Percentiles rank a stretch among this genome's conserved stretches.
Conservation (phyloP, 306 rosid genomes). For the Acacia melanoxylon region DNA sequence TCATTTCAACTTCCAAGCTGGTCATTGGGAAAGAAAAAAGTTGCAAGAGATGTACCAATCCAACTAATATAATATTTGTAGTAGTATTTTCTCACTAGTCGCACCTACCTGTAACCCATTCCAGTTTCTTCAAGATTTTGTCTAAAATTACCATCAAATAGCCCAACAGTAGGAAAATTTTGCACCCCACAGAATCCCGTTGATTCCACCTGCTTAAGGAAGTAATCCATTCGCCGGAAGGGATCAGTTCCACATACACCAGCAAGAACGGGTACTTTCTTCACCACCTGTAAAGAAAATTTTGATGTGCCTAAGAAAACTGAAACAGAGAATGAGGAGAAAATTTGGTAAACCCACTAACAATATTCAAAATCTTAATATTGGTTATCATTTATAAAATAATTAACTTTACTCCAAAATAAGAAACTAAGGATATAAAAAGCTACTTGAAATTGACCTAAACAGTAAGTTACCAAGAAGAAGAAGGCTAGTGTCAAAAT, state of each 20-base stretch:
- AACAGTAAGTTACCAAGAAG: not conserved
- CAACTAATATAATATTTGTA: not conserved
- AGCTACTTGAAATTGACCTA: conserved; percentile 16
- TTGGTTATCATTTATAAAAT: conserved; percentile 10
- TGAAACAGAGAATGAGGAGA: conserved; percentile 3
- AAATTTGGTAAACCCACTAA: not conserved
- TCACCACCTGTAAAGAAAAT: conserved; percentile 64
- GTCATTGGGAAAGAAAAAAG: conserved; percentile 30
- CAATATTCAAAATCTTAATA: not conserved
- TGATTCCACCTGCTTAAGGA: conserved; percentile 86
- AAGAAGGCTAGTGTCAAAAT: not conserved
- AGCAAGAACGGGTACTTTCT: conserved; percentile 84
- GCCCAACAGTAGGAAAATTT: conserved; percentile 96
- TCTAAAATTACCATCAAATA: conserved; percentile 88
- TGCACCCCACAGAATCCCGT: conserved; percentile 91
- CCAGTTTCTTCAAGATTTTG: conserved; percentile 97
- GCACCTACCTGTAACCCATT: conserved; percentile 84
- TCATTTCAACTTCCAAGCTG: conserved; percentile 95
- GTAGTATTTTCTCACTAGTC: not conserved
- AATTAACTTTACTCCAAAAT: not conserved
- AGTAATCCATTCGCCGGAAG: conserved; percentile 84
- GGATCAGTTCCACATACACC: conserved; percentile 95
- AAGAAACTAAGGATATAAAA: not conserved
- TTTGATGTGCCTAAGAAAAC: conserved; percentile 16
- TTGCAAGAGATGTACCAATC: conserved; percentile 13